Percentiles rank a stretch among this genome's conserved stretches.
Evolutionary conservation across 2,329 filamentous ascomycete genomes (phyloP).

Genomic region (Penicillium janthinellum): DNA sequence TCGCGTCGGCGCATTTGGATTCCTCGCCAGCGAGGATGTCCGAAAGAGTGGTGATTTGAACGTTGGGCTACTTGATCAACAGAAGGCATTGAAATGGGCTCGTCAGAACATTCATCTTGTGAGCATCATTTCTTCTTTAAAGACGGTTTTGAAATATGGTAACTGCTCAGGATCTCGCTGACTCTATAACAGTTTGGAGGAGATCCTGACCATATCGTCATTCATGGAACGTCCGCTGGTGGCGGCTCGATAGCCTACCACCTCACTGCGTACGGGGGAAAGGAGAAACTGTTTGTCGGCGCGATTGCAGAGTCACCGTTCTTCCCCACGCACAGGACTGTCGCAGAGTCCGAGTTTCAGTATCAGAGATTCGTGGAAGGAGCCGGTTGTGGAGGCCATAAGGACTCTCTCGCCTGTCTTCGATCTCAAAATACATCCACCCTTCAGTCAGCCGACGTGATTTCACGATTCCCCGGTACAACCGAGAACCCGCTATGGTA

Average conservation of each 20-base stretch:
- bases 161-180: background rate
- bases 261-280: conserved; percentile 53
- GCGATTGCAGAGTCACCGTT: conserved; percentile 51
- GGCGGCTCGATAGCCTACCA: conserved; percentile 58
- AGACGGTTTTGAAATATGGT: background rate
- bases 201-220: conserved; percentile 58
- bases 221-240: conserved; percentile 62
- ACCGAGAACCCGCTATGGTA: conserved; percentile 42
- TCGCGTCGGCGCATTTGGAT: conserved; percentile 63
- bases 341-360: conserved; percentile 47
- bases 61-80: conserved; percentile 63
- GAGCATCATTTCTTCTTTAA: background rate
- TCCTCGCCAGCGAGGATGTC: conserved; percentile 59
- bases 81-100: conserved; percentile 61
- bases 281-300: conserved; percentile 48
- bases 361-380: conserved; percentile 49
- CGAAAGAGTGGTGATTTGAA: conserved; percentile 60
- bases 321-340: conserved; percentile 46
- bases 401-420: conserved; percentile 47
- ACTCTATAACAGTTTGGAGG: conserved; percentile 53
- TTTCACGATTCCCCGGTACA: conserved; percentile 44
- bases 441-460: conserved; percentile 43
- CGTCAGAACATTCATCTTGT: conserved; percentile 53
- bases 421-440: conserved; percentile 41
- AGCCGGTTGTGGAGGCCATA: conserved; percentile 41